Conservation (phyloP, 345 rosid species). For the Acer saccharum region DNA sequence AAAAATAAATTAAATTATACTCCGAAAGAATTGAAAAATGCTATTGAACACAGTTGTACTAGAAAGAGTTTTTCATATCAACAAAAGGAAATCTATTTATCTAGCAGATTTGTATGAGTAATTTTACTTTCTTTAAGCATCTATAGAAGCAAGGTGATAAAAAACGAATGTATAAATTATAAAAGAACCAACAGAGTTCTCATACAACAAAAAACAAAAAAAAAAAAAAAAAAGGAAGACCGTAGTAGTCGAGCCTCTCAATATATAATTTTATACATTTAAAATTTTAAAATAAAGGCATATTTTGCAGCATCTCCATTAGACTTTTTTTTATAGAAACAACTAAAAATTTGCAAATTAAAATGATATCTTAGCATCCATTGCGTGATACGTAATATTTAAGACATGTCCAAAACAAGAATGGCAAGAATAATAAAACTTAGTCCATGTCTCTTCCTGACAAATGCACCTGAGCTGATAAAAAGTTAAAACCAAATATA, state of each 20-base stretch:
- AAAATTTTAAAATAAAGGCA: neutral
- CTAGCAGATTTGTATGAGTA: neutral
- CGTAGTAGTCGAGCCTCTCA: neutral
- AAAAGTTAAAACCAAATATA: neutral
- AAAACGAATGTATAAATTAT: neutral
- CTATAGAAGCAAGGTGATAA: neutral
- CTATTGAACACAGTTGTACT: neutral
- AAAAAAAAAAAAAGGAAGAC: neutral
- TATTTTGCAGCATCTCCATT: neutral
- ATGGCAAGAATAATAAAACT: neutral
- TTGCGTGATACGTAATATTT: neutral
- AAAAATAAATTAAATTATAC: neutral
- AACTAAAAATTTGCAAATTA: neutral
- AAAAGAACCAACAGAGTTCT: neutral
- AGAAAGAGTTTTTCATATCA: neutral
- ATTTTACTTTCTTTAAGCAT: neutral
- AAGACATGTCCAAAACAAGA: neutral
- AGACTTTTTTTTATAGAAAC: neutral
- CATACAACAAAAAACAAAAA: too few species aligned
- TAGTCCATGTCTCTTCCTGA: neutral
- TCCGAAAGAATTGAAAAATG: neutral
- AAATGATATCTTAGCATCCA: neutral
- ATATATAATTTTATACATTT: neutral
- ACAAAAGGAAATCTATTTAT: neutral
- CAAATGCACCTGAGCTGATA: slow-evolving; percentile 1